Evolutionary conservation across 2,329 filamentous ascomycete genomes (phyloP), one percentile per base, ranked within the genome.

Genomic region (Colletotrichum nymphaeae): DNA sequence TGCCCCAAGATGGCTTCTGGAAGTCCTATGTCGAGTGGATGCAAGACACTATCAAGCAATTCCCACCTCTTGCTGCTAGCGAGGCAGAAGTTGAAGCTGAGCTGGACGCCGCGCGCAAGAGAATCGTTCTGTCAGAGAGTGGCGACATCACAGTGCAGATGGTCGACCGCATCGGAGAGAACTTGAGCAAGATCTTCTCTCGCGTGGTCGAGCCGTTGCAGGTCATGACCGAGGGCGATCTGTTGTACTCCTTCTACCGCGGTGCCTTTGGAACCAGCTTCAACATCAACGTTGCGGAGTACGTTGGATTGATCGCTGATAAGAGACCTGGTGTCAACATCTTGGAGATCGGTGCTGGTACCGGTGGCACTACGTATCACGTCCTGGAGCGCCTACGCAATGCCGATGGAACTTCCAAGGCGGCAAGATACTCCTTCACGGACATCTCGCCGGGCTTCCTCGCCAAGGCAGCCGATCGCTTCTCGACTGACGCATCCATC

Each of bases 381-480:
- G 70, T 73, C 1, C 70, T 73, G 4, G 67, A 73, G 67, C 71
- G 67, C 30, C 71, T 73, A 4, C 66, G 66, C 59, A 73, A 65
- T 12, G 63, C 69, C 24, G 64, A 72, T 7, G 69, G 69, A 1
- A 49, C 49, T 37, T 72, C 69, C 19, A 72, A 67, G 64, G 69
- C 69, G 7, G 56, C 69, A 14, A 73, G 71, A 6, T 88, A 87
- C 67, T 83, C 81, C 6, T 88, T 81, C 76, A 88, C 87, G 0
- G 86, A 88, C 65, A 83, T 86, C 22, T 83, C 83, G 0, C 72
- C 82, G 2, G 81, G 80, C 7, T 85, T 85, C 77, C 86, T 88
- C 60, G 79, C 82, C n/a, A 76, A 78, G 5, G 83, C 81, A 0
- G 75, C 79, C 65, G 76, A 79, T n/a, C 76, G 74, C 22, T 83